phyloP scores from a whole-genome alignment of 2,329 filamentous ascomycete species.

The Lachnellula cervina region DNA sequence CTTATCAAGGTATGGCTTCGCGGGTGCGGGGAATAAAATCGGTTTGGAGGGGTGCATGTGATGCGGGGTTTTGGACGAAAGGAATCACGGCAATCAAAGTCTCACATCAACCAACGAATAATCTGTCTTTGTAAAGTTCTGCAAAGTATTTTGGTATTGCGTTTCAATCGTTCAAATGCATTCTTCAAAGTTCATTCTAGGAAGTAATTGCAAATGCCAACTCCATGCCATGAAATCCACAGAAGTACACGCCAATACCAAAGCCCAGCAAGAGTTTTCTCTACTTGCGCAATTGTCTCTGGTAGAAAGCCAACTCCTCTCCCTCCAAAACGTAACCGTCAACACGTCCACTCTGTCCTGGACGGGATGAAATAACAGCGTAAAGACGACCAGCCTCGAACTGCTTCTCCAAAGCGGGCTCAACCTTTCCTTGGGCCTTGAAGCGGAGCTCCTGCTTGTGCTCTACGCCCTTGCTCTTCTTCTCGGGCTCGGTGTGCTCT shows the following conservation, averaged over 20 bases:
- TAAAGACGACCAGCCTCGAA: conserved; percentile 98
- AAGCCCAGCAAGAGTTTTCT: conserved; percentile 31
- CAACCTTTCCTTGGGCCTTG: conserved; percentile 85
- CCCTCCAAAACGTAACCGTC: conserved; percentile 99
- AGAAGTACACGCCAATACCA: conserved; percentile 29
- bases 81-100: not conserved
- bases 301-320: conserved; percentile 99
- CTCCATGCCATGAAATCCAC: conserved; percentile 30
- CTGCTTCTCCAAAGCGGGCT: conserved; percentile 89
- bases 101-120: not conserved
- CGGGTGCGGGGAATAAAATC: no score
- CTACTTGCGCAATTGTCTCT: conserved; percentile 99
- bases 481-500: conserved; percentile 49
- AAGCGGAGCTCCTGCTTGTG: conserved; percentile 92
- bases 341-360: conserved; percentile 92
- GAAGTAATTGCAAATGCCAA: conserved; percentile 25
- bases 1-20: no score
- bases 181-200: conserved; percentile 18
- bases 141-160: conserved; percentile 21
- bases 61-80: not conserved
- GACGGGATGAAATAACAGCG: conserved; percentile 86
- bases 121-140: not conserved
- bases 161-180: conserved; percentile 26
- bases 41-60: not conserved
- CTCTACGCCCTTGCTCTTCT: conserved; percentile 91